These are phyloP conservation scores for Cercospora sesami DNA, from an alignment of 2,329 filamentous ascomycete species.

Conservation along the genomic window DNA sequence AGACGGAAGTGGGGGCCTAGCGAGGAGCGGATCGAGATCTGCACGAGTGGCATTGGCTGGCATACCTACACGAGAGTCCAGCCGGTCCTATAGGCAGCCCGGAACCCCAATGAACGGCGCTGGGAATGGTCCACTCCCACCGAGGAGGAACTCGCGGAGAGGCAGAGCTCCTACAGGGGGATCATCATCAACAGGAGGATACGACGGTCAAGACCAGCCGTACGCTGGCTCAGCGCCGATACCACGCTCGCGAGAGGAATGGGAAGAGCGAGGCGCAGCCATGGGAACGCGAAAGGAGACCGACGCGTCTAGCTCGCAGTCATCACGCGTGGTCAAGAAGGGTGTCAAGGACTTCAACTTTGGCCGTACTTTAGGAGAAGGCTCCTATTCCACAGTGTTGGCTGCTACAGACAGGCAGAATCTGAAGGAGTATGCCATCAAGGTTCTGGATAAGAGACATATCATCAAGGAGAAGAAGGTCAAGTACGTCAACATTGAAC, in stretches of 20 bases:
- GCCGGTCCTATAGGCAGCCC: slow-evolving; percentile 64
- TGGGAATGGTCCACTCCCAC: slow-evolving; percentile 61
- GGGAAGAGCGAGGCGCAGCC: slow-evolving; percentile 93
- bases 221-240: slow-evolving; percentile 51
- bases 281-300: slow-evolving; percentile 78
- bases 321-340: slow-evolving; percentile 87
- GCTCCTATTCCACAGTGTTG: slow-evolving; percentile 95
- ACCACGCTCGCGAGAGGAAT: slow-evolving; percentile 75
- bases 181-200: slow-evolving; percentile 27
- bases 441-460: slow-evolving; percentile 95
- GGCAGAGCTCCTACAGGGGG: slow-evolving; percentile 37
- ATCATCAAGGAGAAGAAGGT: slow-evolving; percentile 99
- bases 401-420: slow-evolving; percentile 92
- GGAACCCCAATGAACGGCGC: slow-evolving; percentile 57
- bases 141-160: slow-evolving; percentile 73
- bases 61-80: slow-evolving; percentile 65
- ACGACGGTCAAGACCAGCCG: slow-evolving; percentile 28
- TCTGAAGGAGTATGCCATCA: slow-evolving; percentile 94
- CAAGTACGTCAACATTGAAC: slow-evolving; percentile 99
- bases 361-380: slow-evolving; percentile 85
- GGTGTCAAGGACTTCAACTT: slow-evolving; percentile 97
- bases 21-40: slow-evolving; percentile 64
- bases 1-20: slow-evolving; percentile 51
- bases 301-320: slow-evolving; percentile 73
- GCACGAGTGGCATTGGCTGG: slow-evolving; percentile 60